These are phyloP conservation scores for Epichloe bromicola DNA, from an alignment of 2,329 filamentous ascomycete genomes.

Conservation along the genomic window DNA sequence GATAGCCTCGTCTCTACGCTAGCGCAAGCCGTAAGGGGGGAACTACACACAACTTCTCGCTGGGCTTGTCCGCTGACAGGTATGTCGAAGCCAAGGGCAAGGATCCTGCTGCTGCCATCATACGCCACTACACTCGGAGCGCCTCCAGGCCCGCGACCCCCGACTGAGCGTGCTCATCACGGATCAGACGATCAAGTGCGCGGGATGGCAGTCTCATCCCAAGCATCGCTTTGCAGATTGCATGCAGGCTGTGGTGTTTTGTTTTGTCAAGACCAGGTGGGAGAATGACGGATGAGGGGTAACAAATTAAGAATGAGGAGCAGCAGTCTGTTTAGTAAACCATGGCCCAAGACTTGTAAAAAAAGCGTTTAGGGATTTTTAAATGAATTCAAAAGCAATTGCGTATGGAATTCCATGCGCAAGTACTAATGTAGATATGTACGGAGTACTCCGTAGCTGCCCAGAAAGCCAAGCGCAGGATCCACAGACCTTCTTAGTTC, in stretches of 20 bases:
- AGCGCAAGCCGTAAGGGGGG: background rate
- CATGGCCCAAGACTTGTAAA: too few species aligned
- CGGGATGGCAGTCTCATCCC: constrained; percentile 20
- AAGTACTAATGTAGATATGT: too few species aligned
- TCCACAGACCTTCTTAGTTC: too few species aligned
- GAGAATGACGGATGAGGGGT: too few species aligned
- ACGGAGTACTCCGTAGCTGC: too few species aligned
- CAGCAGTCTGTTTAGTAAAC: too few species aligned
- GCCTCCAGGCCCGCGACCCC: constrained; percentile 11
- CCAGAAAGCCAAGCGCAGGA: too few species aligned
- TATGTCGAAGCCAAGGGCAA: background rate
- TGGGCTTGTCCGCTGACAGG: background rate
- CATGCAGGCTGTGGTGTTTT: background rate
- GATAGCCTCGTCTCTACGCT: constrained; percentile 3
- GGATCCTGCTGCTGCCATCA: background rate
- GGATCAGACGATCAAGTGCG: constrained; percentile 16
- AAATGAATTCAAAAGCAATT: too few species aligned
- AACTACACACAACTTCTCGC: constrained; percentile 1
- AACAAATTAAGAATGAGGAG: too few species aligned
- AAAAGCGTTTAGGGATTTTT: too few species aligned
- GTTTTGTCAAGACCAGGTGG: too few species aligned
- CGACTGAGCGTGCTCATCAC: constrained; percentile 16
- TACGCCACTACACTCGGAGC: background rate
- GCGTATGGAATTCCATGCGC: too few species aligned
- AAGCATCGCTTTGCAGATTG: constrained; percentile 19